phyloP scores from a whole-genome alignment of 768 basidiomycete species.

The Auriscalpium vulgare region DNA sequence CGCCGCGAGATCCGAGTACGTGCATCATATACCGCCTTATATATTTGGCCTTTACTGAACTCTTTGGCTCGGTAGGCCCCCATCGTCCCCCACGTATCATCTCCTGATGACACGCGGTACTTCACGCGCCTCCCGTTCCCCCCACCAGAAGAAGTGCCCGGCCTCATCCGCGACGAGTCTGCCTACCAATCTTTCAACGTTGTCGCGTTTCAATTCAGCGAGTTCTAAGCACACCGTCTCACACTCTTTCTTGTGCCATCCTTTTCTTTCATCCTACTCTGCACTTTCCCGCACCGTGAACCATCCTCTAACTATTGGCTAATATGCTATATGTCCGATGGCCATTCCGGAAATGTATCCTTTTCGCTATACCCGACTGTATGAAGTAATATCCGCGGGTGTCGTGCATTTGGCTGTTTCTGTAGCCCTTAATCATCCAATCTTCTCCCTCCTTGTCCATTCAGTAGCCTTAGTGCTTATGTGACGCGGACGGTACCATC shows the following conservation, averaged over 20 bases:
- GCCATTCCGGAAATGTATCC: constrained; percentile 9
- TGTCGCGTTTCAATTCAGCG: constrained; percentile 63
- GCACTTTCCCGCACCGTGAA: not conserved
- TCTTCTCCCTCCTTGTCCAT: not conserved
- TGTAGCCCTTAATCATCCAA: constrained; percentile 2
- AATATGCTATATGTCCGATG: constrained; percentile 3
- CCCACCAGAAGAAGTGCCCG: constrained; percentile 70
- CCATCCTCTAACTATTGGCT: constrained; percentile 1
- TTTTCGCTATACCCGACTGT: constrained; percentile 5
- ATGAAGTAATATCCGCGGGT: constrained; percentile 6
- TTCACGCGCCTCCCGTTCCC: constrained; percentile 79
- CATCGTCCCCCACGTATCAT: constrained; percentile 76
- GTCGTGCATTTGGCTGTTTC: not conserved
- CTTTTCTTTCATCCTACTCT: not conserved
- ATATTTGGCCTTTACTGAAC: constrained; percentile 2
- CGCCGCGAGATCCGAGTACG: constrained; percentile 78
- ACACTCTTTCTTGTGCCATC: not conserved
- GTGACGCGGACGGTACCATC: too few species aligned
- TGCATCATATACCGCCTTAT: constrained; percentile 8
- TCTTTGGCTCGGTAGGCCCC: constrained; percentile 50
- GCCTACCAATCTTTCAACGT: constrained; percentile 54
- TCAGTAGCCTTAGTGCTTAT: too few species aligned
- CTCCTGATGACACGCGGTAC: constrained; percentile 78
- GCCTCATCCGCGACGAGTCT: constrained; percentile 41
- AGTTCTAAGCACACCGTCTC: constrained; percentile 42